These are phyloP conservation scores for Pichia rugopelliculosa DNA, from an alignment of 805 yeast genomes.

Conservation along the genomic window DNA sequence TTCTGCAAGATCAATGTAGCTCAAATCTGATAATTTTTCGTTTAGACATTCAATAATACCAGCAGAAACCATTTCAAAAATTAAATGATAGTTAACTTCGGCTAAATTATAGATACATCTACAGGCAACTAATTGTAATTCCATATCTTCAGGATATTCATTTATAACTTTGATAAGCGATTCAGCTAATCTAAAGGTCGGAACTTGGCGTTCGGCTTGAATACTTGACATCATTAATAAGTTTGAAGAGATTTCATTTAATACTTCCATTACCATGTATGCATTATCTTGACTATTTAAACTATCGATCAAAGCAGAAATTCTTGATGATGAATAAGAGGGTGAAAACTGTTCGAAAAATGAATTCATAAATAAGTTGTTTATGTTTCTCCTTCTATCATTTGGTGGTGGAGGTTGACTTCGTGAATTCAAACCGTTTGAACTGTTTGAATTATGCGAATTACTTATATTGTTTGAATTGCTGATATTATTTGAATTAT, in stretches of 20 bases:
- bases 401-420: background rate
- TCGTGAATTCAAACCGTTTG: background rate
- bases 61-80: constrained; percentile 52
- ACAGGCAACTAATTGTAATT: constrained; percentile 76
- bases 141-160: constrained; percentile 59
- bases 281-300: constrained; percentile 46
- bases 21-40: constrained; percentile 60
- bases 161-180: constrained; percentile 51
- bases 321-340: constrained; percentile 10
- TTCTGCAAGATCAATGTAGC: constrained; percentile 86
- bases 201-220: constrained; percentile 55
- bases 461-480: background rate
- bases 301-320: constrained; percentile 29
- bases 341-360: constrained; percentile 24
- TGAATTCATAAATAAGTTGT: constrained; percentile 16
- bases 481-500: background rate
- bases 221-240: constrained; percentile 59
- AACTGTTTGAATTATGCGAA: background rate
- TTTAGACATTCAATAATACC: constrained; percentile 63
- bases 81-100: constrained; percentile 63
- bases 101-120: constrained; percentile 75
- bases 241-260: constrained; percentile 57
- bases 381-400: background rate
- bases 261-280: constrained; percentile 52
- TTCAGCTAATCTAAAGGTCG: constrained; percentile 47